Evolutionary conservation across 306 rosid genomes (phyloP).

Genomic region (Potentilla sterilis): DNA sequence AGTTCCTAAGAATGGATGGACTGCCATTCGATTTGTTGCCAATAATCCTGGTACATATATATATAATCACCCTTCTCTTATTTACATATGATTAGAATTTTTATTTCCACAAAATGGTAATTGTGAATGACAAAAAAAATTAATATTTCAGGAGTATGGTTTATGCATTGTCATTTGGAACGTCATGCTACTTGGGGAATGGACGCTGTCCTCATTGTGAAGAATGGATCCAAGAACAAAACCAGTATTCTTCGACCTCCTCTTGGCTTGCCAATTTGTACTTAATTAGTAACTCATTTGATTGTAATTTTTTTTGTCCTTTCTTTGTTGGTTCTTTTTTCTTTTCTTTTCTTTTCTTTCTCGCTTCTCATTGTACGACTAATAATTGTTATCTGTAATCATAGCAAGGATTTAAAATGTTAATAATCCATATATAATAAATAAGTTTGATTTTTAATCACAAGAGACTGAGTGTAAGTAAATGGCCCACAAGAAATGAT

Average conservation of each 20-base stretch:
- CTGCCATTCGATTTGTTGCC: conserved; percentile 32
- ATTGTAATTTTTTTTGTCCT: not conserved
- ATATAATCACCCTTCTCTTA: not conserved
- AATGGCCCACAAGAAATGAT: no score
- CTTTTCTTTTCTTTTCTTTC: not conserved
- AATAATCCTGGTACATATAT: conserved; percentile 35
- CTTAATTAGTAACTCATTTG: not conserved
- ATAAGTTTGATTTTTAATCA: no score
- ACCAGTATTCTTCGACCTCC: conserved; percentile 20
- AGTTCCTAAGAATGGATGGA: conserved; percentile 35
- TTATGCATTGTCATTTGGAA: conserved; percentile 16
- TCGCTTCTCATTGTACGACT: not conserved
- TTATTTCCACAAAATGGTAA: not conserved
- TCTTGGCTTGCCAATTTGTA: not conserved
- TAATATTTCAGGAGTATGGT: conserved; percentile 7
- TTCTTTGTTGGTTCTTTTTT: not conserved
- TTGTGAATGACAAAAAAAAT: not conserved
- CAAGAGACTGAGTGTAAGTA: no score
- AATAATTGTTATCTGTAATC: not conserved
- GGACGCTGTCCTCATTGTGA: conserved; percentile 25
- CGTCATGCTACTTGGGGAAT: conserved; percentile 26
- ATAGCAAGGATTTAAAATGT: no score
- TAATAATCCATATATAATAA: no score
- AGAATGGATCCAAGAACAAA: conserved; percentile 10
- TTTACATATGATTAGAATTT: no score